Base-by-base conservation (phyloP, 208 protist genomes). In the Leishmania turanica region DNA sequence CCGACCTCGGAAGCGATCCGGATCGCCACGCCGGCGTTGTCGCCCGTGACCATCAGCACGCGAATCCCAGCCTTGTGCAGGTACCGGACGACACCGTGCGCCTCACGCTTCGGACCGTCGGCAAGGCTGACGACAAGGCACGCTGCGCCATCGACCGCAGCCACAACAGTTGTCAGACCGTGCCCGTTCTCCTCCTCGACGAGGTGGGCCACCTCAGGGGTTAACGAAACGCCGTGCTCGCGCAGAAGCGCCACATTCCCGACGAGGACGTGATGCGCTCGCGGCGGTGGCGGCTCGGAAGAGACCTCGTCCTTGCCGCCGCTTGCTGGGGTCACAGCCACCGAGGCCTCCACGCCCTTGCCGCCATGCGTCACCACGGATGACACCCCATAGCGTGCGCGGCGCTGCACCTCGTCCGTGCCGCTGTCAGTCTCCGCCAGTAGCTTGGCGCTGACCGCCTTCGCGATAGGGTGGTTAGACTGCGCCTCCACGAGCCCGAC, bases 101-200 rank as follows among this genome's bases (percentile, higher is more conserved):
- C 95, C 78, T 99, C 98, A 19, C 84, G 90, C 80, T 98, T 98
- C 27, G 94, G 79, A 58, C 90, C 86, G 86, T 99, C 98, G 0
- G 84, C 64, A 56, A 99, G 90, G 13, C 91, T 84, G 27, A 98
- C 70, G 19, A 95, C 69, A 27, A 90, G 80, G 42, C 80, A 80
- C 21, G 90, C 81, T 15, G 64, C 47, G 13, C 87, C 86, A 60
- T 98, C 88, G 0, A 99, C 40, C 6, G 96, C 88, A 19, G 91
- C 96, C 65, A 99, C 73, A 15, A 99, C 92, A 3, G 91, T 83
- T 15, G 92, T 96, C 68, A 84, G 84, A 17, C 91, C 92, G 1
- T 86, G 51, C 17, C 60, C 56, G 64, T 82, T 84, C 53, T 89
- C 87, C 82, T 79, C 53, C 80, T 75, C 71, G 8, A 92, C 82